Evolutionary conservation across 805 yeast genomes (phyloP), one percentile per base, ranked within the genome.

Genomic region (Candida qinlingensis): DNA sequence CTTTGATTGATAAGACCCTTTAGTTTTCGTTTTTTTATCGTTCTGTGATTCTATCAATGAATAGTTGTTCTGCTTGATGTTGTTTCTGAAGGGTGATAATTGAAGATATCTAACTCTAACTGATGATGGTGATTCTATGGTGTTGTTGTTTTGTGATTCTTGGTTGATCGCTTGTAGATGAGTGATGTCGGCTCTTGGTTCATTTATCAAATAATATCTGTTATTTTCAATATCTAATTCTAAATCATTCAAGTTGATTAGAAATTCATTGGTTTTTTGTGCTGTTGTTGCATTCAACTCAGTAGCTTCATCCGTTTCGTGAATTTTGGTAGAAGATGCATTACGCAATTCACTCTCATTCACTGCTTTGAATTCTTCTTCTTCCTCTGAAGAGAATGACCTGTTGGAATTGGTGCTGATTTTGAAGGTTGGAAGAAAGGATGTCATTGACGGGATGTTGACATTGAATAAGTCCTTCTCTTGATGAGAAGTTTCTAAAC

Each of bases 341-440:
- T 19, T 19, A 19, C 19, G 19, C 19, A 19, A 19, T 19, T 19
- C 19, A 19, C 19, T 3, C 19, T 19, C 19, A 19, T 19, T 19
- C 19, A 19, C 19, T 19, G 19, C 19, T 19, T 19, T 19, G 19
- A 19, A 19, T 19, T 19, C 19, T 19, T 19, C 19, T 19, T 19
- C 19, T 19, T 19, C 19, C 19, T 36, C 28, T 11, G 35, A 37
- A 25, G 37, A 36, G 6, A 38, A 25, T 7, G 25, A 10, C 3
- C 19, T 19, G 19, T 19, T 19, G 19, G 19, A 19, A 13, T 40
- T 40, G 4, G 45, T 45, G 7, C 42, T 46, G 26, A 46, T 8
- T 28, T 46, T 46, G 45, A 46, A 46, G 26, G 48, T 37, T 12
- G 48, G 48, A n/a, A 46, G 45, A 37, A 41, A 41, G 27, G 30